Evolutionary conservation across 2,329 filamentous ascomycete genomes (phyloP), one percentile per base, ranked within the genome.

Genomic region (Monosporascus sp.): DNA sequence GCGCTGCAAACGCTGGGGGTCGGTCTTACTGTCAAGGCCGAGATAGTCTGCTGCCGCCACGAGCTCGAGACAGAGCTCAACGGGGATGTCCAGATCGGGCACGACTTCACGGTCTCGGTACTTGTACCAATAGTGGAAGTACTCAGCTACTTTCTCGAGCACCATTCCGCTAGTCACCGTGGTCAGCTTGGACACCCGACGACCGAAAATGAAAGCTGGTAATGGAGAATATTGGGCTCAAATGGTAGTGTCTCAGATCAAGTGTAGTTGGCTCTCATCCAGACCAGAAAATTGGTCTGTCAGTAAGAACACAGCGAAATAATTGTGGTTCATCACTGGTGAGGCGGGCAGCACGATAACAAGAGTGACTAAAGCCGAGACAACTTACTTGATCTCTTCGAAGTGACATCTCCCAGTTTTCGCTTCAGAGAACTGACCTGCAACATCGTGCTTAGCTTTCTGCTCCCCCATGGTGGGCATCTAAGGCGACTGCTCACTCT

Each of bases 121-220:
- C 64, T 85, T 86, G 71, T 91, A 86, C 75, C 88, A 88, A 74
- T 91, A 92, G 67, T 91, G 88, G 57, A 91, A 86, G 72, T 92
- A 93, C 71, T 92, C 87, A 69, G 86, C 88, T 35, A 92, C 85
- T 67, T 90, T 91, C 68, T 92, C 88, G 3, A 93, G 81, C 6
- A 91, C 81, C 51, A 86, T 75, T 58, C 84, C 86, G 70, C 87
- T 91, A 68, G 37, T 43, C 31, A 37, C 17, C 19, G 24, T 54
- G 58, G 56, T 65, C 56, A 66, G 61, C 55, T 57, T 50, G 4
- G 8, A 27, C 35, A 24, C 26, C 48, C 16, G 48, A 51, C 35
- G 35, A 50, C 38, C 45, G 41, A 47, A 41, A 31, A 54, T 53
- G 52, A 57, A 48, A 53, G 50, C 45, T 58, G 53, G 51, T 9